Evolutionary conservation across 345 rosid genomes (phyloP).

Genomic region (Bruguiera gymnorhiza): DNA sequence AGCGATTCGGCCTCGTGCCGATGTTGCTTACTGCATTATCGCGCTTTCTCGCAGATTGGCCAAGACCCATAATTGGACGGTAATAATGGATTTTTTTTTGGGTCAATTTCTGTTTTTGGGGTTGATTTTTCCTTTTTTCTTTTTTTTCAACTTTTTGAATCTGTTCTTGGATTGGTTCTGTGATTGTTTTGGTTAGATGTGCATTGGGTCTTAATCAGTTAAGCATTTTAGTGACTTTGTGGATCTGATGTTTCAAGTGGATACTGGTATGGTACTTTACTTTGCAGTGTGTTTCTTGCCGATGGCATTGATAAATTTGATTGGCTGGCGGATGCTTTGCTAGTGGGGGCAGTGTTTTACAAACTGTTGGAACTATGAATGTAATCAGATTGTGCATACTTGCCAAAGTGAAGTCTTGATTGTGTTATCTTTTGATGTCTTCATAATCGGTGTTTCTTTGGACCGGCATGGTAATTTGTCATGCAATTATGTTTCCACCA

Average conservation of each 20-base stretch:
- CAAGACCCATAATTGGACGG: constrained; percentile 93
- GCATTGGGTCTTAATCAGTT: not conserved
- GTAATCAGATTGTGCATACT: not conserved
- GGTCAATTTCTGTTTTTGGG: not conserved
- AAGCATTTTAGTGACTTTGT: not conserved
- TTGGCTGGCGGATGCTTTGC: not conserved
- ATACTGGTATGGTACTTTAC: too few relatives aligned
- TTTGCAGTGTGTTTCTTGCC: not conserved
- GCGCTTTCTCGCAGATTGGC: constrained; percentile 78
- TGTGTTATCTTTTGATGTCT: not conserved
- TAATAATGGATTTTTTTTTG: constrained; percentile 7
- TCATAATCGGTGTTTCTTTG: not conserved
- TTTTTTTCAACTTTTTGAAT: not conserved
- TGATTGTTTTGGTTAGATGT: not conserved
- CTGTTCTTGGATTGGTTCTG: not conserved
- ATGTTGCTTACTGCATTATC: constrained; percentile 85
- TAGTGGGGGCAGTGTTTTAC: too few relatives aligned
- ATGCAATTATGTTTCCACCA: too few relatives aligned
- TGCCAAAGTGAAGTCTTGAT: not conserved
- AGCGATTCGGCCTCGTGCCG: constrained; percentile 79
- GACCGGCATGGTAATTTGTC: not conserved
- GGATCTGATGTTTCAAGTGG: not conserved
- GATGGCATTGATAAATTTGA: not conserved
- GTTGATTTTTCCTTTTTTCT: not conserved
- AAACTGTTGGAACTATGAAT: not conserved